Conservation (phyloP, 2,329 filamentous ascomycete species). For the Metarhizium brunneum region DNA sequence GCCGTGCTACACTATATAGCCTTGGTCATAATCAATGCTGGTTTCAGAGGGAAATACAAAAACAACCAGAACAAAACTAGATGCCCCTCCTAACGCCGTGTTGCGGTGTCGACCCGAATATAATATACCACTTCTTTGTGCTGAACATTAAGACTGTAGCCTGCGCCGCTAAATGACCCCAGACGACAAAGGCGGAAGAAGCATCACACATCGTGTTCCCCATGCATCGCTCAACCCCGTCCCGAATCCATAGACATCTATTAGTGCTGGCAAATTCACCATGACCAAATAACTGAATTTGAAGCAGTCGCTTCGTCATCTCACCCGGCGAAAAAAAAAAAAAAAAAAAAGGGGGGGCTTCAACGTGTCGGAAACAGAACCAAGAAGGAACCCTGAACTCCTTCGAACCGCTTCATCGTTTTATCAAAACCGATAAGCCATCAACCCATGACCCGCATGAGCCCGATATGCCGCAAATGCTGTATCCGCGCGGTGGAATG, state of each 20-base stretch:
- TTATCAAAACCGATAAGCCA: slow-evolving; percentile 69
- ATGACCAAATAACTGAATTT: not conserved
- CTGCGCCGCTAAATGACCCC: not conserved
- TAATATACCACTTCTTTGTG: not conserved
- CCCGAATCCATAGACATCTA: not conserved
- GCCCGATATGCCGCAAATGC: slow-evolving; percentile 78
- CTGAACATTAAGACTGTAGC: not conserved
- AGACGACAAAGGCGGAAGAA: not conserved
- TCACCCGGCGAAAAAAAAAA: not conserved
- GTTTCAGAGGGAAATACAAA: not conserved
- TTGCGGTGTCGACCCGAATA: not conserved
- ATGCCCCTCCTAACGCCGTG: not conserved
- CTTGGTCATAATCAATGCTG: not conserved
- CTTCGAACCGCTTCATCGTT: slow-evolving; percentile 14
- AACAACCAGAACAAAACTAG: not conserved
- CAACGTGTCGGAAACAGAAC: not conserved
- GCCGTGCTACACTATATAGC: not conserved
- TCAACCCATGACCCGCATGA: slow-evolving; percentile 75
- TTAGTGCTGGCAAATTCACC: not conserved
- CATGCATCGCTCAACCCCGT: not conserved
- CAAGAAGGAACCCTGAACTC: not conserved
- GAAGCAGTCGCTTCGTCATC: not conserved
- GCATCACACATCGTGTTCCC: not conserved
- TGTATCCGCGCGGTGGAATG: slow-evolving; percentile 83
- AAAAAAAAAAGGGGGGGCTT: not conserved